A percentile compares a stretch with the other conserved stretches of the same genome.
These are phyloP conservation scores for Protea cynaroides DNA, from an alignment of 164 flowering plant genomes.

Conservation along the genomic window DNA sequence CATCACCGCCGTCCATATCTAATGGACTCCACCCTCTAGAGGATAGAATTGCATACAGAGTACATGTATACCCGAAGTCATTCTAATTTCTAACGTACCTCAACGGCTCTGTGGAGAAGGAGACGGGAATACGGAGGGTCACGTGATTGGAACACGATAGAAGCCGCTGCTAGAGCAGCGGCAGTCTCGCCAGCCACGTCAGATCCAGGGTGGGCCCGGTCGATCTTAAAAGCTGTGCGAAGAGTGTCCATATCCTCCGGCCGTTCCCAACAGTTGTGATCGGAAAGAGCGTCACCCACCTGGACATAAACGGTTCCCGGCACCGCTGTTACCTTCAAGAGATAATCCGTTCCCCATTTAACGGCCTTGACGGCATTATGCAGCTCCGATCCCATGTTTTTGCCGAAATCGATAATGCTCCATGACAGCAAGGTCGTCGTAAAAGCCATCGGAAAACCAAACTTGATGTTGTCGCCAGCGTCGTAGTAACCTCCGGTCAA, in stretches of 20 bases:
- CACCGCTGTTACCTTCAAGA: conserved; percentile 59
- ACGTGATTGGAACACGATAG: conserved; percentile 66
- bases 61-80: too few relatives aligned
- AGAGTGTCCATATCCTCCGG: conserved; percentile 95
- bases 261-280: conserved; percentile 91
- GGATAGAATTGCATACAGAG: too few relatives aligned
- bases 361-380: conserved; percentile 58
- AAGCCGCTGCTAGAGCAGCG: conserved; percentile 90
- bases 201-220: conserved; percentile 64
- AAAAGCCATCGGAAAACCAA: conserved; percentile 95
- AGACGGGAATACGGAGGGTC: conserved; percentile 58
- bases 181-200: conserved; percentile 97
- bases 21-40: too few relatives aligned
- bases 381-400: conserved; percentile 57
- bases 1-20: too few relatives aligned
- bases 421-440: conserved; percentile 76
- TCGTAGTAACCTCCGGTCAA: conserved; percentile 90
- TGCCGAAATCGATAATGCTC: conserved; percentile 79
- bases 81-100: too few relatives aligned
- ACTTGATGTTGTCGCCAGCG: conserved; percentile 93
- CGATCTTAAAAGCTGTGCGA: conserved; percentile 60
- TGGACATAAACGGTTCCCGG: conserved; percentile 54
- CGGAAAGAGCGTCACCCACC: conserved; percentile 71
- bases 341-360: conserved; percentile 76
- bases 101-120: conserved; percentile 63